A percentile compares a stretch with the other conserved stretches of the same genome.
These are phyloP conservation scores for Tricholoma bakamatsutake DNA, from an alignment of 768 basidiomycete species.

Conservation along the genomic window DNA sequence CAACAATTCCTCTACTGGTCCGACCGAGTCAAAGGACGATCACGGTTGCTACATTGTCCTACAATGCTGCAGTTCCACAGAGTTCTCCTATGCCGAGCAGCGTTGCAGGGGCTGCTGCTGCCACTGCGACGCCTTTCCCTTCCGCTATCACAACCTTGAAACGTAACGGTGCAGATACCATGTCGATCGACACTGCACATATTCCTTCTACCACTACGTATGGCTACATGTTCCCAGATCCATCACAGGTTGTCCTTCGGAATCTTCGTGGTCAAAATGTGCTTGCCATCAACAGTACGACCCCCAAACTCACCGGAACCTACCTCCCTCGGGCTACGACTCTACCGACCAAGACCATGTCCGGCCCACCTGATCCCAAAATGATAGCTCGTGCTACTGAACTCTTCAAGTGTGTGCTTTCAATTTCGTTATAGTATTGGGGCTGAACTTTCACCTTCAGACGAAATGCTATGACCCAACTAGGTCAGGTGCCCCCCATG, in stretches of 20 bases:
- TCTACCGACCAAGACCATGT: background rate
- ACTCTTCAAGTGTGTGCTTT: slow-evolving; percentile 5
- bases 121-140: background rate
- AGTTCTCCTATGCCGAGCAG: background rate
- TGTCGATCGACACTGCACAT: background rate
- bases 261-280: background rate
- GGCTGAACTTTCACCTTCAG: background rate
- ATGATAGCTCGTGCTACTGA: slow-evolving; percentile 1
- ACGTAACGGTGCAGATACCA: background rate
- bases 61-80: background rate
- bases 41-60: too few species aligned
- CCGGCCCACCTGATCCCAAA: background rate
- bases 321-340: too few species aligned
- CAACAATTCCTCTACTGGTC: background rate
- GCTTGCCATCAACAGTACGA: background rate
- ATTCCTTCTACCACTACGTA: background rate
- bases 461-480: background rate
- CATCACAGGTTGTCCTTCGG: background rate
- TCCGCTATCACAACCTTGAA: background rate
- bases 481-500: background rate
- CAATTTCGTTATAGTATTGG: too few species aligned
- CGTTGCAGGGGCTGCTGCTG: background rate
- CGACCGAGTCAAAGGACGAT: too few species aligned
- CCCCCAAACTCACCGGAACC: too few species aligned
- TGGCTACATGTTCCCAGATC: background rate